Evolutionary conservation across 2,329 filamentous ascomycete genomes (phyloP), one percentile per base, ranked within the genome.

Genomic region (Colletotrichum acutatum): DNA sequence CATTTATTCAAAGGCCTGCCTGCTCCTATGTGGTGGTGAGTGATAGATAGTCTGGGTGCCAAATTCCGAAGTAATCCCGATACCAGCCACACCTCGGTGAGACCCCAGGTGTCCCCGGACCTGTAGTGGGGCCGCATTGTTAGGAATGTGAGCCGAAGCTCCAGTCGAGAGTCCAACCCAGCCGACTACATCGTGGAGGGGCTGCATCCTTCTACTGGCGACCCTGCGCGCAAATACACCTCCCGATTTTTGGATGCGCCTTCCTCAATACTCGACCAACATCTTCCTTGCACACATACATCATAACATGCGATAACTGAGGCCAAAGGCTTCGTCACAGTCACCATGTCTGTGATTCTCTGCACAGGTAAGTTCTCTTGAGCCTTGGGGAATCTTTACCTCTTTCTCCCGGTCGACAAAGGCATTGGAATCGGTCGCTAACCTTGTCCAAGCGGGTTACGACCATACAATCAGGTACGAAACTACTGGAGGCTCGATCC

Each of bases 401-500:
- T 58, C 46, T 54, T 53, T 26, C n/a, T 57, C 49, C 8, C 6
- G 30, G 9, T 32, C 53, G 46, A 11, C 19, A 46, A 46, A 74
- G 61, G 14, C 49, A n/a, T 54, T 60, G 28, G 42, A 53, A 52
- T 26, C 52, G 22, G 42, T 42, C 53, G 57, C 65, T 74, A 60
- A 74, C 37, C 22, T n/a, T 42, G 14, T 59, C 4, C 32, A 75
- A 90, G 89, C 89, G 76, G 89, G 89, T 76, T 91, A 91, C 80
- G 89, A 91, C 83, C 89, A 91, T 81, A 91, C 89, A 49, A 91
- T 91, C 77, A 86, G 89, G 88, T 90, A 82, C 68, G 12, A 9
- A 22, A 62, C 12, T 2, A 24, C 49, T 19, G 24, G 5, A 68
- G 30, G 42, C 22, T 30, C 28, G 26, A 42, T 4, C 14, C 37